Evolutionary conservation across 345 rosid species (phyloP).

Genomic region (Gossypium raimondii): DNA sequence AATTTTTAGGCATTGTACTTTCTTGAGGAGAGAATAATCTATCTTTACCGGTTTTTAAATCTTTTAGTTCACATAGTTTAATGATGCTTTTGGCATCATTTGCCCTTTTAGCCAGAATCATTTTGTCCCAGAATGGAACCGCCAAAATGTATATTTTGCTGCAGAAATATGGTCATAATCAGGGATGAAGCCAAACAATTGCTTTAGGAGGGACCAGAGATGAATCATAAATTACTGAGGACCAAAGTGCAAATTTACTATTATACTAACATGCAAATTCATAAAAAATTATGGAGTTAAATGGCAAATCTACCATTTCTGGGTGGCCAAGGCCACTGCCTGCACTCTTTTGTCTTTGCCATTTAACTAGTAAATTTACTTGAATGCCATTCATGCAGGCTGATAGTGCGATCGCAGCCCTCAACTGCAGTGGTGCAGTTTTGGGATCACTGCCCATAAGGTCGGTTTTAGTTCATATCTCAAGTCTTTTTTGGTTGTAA

Average conservation of each 20-base stretch:
- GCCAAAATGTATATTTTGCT: neutral
- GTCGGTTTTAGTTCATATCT: conserved; percentile 24
- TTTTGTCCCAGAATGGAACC: neutral
- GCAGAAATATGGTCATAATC: neutral
- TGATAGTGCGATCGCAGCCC: conserved; percentile 92
- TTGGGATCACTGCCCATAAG: conserved; percentile 86
- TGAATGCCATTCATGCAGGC: conserved; percentile 52
- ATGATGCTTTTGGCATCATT: neutral
- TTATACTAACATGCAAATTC: too few species aligned
- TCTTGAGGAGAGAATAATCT: neutral
- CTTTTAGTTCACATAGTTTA: too few species aligned
- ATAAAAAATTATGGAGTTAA: too few species aligned
- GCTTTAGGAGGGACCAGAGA: too few species aligned
- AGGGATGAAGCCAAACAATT: too few species aligned
- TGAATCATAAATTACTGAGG: too few species aligned
- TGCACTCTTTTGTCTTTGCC: too few species aligned
- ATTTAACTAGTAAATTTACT: neutral
- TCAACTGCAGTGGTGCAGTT: conserved; percentile 78
- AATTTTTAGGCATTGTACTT: neutral
- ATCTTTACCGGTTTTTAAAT: too few species aligned
- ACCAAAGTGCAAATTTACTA: too few species aligned
- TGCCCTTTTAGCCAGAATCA: neutral
- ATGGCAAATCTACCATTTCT: too few species aligned
- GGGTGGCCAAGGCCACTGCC: too few species aligned
- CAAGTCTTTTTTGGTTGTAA: neutral